A percentile compares a stretch with the other conserved stretches of the same genome.
Conservation (phyloP, 2,329 filamentous ascomycete genomes). For the Tolypocladium ophioglossoides region DNA sequence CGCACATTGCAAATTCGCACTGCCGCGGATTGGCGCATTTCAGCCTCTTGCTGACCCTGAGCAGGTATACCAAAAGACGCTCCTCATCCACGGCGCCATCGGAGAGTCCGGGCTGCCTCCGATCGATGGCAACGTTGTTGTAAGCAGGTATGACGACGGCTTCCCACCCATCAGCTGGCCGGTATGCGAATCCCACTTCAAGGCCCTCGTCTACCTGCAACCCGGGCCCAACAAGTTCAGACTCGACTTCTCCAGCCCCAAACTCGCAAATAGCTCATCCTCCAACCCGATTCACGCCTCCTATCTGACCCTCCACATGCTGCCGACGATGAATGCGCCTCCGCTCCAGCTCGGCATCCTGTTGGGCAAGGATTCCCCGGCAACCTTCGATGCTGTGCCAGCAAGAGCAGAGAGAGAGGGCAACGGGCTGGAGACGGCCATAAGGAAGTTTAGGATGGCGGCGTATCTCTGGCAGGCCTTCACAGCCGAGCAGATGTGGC, state of each 20-base stretch:
- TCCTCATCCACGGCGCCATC: slow-evolving; percentile 72
- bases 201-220: slow-evolving; percentile 79
- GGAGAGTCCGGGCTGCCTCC: slow-evolving; percentile 58
- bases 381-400: slow-evolving; percentile 73
- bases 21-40: not conserved
- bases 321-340: slow-evolving; percentile 66
- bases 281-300: slow-evolving; percentile 65
- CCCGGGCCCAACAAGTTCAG: slow-evolving; percentile 83
- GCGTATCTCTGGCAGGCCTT: slow-evolving; percentile 97
- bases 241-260: slow-evolving; percentile 79
- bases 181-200: slow-evolving; percentile 82
- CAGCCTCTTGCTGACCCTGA: slow-evolving; percentile 10
- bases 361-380: slow-evolving; percentile 77
- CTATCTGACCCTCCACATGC: slow-evolving; percentile 75
- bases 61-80: slow-evolving; percentile 87
- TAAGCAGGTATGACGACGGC: slow-evolving; percentile 72
- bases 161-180: slow-evolving; percentile 83
- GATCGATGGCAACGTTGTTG: slow-evolving; percentile 68
- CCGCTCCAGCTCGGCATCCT: slow-evolving; percentile 85
- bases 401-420: slow-evolving; percentile 68
- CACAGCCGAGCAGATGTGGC: slow-evolving; percentile 91
- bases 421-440: slow-evolving; percentile 67
- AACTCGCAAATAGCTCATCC: slow-evolving; percentile 58
- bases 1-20: too few relatives aligned
- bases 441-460: slow-evolving; percentile 88